Evolutionary conservation across 345 rosid genomes (phyloP).

Genomic region (Eucalyptus sp.): DNA sequence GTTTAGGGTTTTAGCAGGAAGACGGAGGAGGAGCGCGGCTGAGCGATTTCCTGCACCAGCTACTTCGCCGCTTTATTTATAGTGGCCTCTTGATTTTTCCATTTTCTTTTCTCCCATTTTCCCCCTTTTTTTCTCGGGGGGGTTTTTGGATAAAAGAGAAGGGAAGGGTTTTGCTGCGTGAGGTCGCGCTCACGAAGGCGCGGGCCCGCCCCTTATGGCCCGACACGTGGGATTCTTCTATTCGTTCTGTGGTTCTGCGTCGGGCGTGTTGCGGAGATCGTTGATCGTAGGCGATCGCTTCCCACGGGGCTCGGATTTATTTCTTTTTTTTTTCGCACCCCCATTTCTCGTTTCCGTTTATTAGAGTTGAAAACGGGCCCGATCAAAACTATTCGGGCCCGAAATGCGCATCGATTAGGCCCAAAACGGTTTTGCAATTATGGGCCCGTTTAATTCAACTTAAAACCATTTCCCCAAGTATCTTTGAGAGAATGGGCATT

Average conservation of each 20-base stretch:
- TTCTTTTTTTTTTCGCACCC: neutral
- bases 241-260: neutral
- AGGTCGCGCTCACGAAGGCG: neutral
- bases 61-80: neutral
- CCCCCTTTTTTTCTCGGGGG: neutral
- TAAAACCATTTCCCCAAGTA: too few species aligned
- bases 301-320: neutral
- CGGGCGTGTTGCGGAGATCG: neutral
- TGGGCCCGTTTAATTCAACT: too few species aligned
- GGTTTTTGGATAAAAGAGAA: neutral
- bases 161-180: neutral
- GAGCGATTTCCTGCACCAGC: neutral
- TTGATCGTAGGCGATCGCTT: neutral
- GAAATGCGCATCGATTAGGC: neutral
- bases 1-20: neutral
- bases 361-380: neutral
- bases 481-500: too few species aligned
- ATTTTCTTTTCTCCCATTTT: neutral
- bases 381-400: neutral
- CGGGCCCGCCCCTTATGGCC: neutral
- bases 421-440: neutral
- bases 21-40: neutral
- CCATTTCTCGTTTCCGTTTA: neutral
- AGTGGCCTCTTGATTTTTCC: neutral
- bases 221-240: neutral